Percentiles rank a stretch among this genome's conserved stretches.
Evolutionary conservation across 2,329 filamentous ascomycete genomes (phyloP).

Genomic region (Paecilomyces sp.): DNA sequence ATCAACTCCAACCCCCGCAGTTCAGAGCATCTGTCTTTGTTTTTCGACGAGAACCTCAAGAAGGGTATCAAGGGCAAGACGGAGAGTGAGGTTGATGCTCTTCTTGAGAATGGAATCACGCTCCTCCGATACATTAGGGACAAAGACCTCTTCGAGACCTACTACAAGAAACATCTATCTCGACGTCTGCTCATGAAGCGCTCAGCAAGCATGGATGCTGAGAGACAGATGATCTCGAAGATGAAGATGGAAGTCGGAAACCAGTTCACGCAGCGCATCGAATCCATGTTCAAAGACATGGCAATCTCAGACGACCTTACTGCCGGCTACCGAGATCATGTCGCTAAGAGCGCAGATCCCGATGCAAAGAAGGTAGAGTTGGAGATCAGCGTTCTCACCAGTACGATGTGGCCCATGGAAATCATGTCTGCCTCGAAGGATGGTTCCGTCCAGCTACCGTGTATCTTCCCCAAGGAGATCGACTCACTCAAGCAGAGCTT

Average conservation of each 20-base stretch:
- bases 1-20: conserved; percentile 84
- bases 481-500: conserved; percentile 74
- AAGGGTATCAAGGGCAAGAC: conserved; percentile 90
- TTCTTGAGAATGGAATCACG: conserved; percentile 83
- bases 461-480: conserved; percentile 69
- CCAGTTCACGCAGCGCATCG: conserved; percentile 84
- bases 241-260: conserved; percentile 98
- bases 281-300: conserved; percentile 98
- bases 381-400: conserved; percentile 77
- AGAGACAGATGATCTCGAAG: conserved; percentile 89
- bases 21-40: conserved; percentile 89
- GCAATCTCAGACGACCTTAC: conserved; percentile 78
- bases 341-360: conserved; percentile 49
- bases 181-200: conserved; percentile 81
- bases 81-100: conserved; percentile 73
- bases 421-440: conserved; percentile 60
- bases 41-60: conserved; percentile 94
- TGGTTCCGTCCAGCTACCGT: conserved; percentile 41
- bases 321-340: conserved; percentile 65
- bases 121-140: conserved; percentile 83
- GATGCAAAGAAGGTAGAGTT: conserved; percentile 66
- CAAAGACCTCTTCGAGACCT: conserved; percentile 90
- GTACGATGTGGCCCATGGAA: conserved; percentile 91
- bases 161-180: conserved; percentile 96
- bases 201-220: conserved; percentile 82